phyloP scores from a whole-genome alignment of 352 stramenopile species.

The Aphanomyces stellatus region DNA sequence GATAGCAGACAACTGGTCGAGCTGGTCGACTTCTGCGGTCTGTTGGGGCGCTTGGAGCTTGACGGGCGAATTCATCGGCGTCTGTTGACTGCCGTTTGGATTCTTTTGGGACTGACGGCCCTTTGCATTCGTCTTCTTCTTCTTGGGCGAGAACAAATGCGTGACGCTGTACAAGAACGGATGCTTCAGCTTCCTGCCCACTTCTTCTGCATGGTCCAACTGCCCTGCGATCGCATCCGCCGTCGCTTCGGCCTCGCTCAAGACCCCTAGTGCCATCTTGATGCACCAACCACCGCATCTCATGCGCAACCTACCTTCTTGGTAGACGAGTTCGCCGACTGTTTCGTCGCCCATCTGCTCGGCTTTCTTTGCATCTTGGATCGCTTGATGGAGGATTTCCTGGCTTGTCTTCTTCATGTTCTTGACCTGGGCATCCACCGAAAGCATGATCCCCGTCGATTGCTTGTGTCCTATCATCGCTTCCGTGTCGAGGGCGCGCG shows the following conservation, averaged over 20 bases:
- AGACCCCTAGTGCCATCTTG: slow-evolving; percentile 49
- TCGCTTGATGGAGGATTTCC: slow-evolving; percentile 53
- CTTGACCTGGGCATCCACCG: slow-evolving; percentile 59
- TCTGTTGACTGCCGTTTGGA: not conserved
- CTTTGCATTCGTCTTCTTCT: slow-evolving; percentile 2
- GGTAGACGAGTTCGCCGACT: slow-evolving; percentile 60
- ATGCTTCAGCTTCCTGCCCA: slow-evolving; percentile 57
- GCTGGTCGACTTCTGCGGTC: slow-evolving; percentile 26
- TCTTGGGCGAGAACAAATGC: slow-evolving; percentile 45
- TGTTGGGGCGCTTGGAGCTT: not conserved
- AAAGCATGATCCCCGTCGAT: slow-evolving; percentile 20
- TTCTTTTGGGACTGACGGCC: not conserved
- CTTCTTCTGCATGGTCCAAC: slow-evolving; percentile 64
- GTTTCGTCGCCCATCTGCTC: slow-evolving; percentile 58
- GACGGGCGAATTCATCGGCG: not conserved
- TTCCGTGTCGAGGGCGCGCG: no score
- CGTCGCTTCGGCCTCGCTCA: slow-evolving; percentile 58
- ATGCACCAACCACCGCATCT: no score
- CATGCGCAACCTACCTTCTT: no score
- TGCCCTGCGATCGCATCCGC: slow-evolving; percentile 47
- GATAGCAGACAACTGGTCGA: slow-evolving; percentile 48
- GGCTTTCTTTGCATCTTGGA: slow-evolving; percentile 62
- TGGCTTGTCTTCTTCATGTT: slow-evolving; percentile 51
- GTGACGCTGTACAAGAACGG: slow-evolving; percentile 39
- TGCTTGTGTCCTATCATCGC: slow-evolving; percentile 20